Evolutionary conservation across 805 yeast species (phyloP).

Genomic region (Lipomyces yamanashiensis): DNA sequence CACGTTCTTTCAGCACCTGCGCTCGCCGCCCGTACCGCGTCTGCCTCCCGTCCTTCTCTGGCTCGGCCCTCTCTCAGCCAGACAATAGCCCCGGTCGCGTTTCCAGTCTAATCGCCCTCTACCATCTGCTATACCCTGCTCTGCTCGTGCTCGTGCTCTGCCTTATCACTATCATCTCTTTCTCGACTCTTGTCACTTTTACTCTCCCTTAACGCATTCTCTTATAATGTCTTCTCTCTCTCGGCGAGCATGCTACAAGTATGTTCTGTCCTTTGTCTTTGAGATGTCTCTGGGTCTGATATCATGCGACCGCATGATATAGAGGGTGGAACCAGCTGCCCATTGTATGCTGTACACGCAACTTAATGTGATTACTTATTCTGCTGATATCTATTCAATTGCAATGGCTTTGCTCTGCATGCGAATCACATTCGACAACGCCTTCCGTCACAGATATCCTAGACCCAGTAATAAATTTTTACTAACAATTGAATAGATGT

Average conservation of each 20-base stretch:
- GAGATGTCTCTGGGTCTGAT: neutral
- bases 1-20: neutral
- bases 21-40: neutral
- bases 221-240: constrained; percentile 33
- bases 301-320: no score
- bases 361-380: no score
- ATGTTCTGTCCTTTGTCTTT: constrained; percentile 7
- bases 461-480: neutral
- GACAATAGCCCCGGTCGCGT: neutral
- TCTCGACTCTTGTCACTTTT: neutral
- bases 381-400: no score
- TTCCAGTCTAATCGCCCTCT: neutral
- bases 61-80: neutral
- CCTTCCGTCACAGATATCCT: no score
- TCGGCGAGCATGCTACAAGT: constrained; percentile 39
- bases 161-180: neutral
- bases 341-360: no score
- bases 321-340: no score
- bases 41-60: neutral
- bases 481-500: constrained; percentile 55
- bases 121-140: neutral
- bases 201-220: neutral
- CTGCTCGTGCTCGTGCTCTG: neutral
- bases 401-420: no score
- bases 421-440: no score